Evolutionary conservation across 805 yeast species (phyloP).

Genomic region (Candida maris): DNA sequence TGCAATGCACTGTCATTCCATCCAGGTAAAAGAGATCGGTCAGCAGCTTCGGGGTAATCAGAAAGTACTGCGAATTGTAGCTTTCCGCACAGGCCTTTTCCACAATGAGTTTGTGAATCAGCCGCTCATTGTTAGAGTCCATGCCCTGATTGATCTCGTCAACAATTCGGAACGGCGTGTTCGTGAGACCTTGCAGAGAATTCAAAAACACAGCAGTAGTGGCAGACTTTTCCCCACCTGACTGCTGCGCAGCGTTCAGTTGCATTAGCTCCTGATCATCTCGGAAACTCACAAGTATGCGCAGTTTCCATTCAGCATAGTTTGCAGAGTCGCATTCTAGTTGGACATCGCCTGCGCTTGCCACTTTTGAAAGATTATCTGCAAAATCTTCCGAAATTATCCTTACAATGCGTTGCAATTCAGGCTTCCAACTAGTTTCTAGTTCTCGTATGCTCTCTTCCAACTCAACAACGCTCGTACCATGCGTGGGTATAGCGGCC

Average conservation of each 20-base stretch:
- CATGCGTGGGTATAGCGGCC: slow-evolving; percentile 36
- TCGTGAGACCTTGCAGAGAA: slow-evolving; percentile 83
- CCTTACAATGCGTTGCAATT: slow-evolving; percentile 48
- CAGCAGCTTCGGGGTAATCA: slow-evolving; percentile 88
- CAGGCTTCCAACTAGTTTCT: slow-evolving; percentile 54
- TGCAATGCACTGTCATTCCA: slow-evolving; percentile 82
- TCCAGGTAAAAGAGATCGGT: slow-evolving; percentile 73
- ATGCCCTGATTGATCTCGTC: slow-evolving; percentile 99
- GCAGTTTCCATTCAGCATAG: slow-evolving; percentile 76
- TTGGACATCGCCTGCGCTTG: slow-evolving; percentile 80
- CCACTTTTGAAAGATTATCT: slow-evolving; percentile 64
- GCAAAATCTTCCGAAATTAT: slow-evolving; percentile 64
- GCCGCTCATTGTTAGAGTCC: slow-evolving; percentile 90
- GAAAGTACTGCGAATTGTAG: slow-evolving; percentile 68
- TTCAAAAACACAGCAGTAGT: slow-evolving; percentile 88
- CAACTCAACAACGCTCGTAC: slow-evolving; percentile 29
- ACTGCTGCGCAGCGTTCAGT: slow-evolving; percentile 83
- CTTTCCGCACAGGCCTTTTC: slow-evolving; percentile 63
- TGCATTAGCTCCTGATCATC: slow-evolving; percentile 66
- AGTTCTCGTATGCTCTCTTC: slow-evolving; percentile 36
- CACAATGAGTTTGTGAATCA: slow-evolving; percentile 82
- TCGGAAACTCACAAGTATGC: slow-evolving; percentile 82
- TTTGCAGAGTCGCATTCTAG: slow-evolving; percentile 49
- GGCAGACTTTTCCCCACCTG: slow-evolving; percentile 98
- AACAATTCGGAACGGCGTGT: slow-evolving; percentile 89